Base-by-base conservation (phyloP, 768 basidiomycete genomes). In the Rhodotorula graminis region DNA sequence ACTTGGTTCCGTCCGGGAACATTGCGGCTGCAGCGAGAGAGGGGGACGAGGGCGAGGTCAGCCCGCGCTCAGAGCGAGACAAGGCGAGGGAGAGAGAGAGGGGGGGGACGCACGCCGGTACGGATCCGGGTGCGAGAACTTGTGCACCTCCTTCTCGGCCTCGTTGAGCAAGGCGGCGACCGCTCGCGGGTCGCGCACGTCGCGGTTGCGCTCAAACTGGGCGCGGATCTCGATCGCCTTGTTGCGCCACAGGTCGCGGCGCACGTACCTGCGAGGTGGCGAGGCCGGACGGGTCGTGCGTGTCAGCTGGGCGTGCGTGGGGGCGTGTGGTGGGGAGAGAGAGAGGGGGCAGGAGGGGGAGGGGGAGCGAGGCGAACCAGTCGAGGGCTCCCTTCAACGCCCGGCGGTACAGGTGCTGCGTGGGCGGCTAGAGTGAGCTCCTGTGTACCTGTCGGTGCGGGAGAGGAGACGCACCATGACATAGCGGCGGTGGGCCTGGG, bases 1-100 rank as follows among this genome's bases (percentile, higher is more conserved):
- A 97, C 83, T 95, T 96, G n/a, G 92, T 93, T 70, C 94, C 94
- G 69, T 90, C 92, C 60, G 92, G 92, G 80, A 88, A 90, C 53
- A 85, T 79, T 60, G 93, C 86, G 70, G 89, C 94, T 97, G 64
- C 25, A 42, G 37, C 21, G 47, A 27, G 56, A n/a, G 44, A n/a
- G n/a, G n/a, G n/a, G n/a, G n/a, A n/a, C n/a, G n/a, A n/a, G n/a
- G 19, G 29, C 23, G 31, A 2, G 61, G 31, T 23, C n/a, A 7
- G 37, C 37, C 52, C 53, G 56, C 46, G 14, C 52, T 15, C 9
- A 44, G n/a, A n/a, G 15, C 19, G 23, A 25, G 52, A 11, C 25
- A 3, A 10, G 53, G 19, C 25, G n/a, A 55, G 53, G 27, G 7
- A 14, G 29, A 12, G 56, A 57, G 56, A 14, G 33, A 3, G 23